These are phyloP conservation scores for Dioscorea cayenensis DNA, from an alignment of 116 monocot species.

Conservation along the genomic window DNA sequence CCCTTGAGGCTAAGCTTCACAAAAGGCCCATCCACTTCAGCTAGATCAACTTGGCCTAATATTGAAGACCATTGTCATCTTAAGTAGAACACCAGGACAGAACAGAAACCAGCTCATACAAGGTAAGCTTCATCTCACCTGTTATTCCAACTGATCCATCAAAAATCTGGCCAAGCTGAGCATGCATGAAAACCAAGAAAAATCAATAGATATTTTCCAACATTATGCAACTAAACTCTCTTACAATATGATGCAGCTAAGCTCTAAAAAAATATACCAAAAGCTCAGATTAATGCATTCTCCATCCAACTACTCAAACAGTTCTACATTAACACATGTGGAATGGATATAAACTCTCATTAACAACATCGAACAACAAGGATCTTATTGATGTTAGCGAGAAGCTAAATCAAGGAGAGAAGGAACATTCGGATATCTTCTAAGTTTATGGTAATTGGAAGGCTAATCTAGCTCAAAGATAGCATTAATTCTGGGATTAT, in stretches of 20 bases:
- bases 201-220: not conserved
- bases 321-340: not conserved
- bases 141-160: not conserved
- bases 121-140: not conserved
- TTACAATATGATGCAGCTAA: not conserved
- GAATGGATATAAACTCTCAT: too few species aligned
- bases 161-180: constrained; percentile 72
- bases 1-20: constrained; percentile 78
- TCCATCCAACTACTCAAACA: not conserved
- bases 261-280: not conserved
- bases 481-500: too few species aligned
- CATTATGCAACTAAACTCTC: not conserved
- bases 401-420: too few species aligned
- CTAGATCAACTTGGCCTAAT: constrained; percentile 69
- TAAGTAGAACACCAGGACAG: not conserved
- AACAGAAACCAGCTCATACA: not conserved
- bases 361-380: too few species aligned
- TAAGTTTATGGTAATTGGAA: too few species aligned
- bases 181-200: not conserved
- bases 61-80: not conserved
- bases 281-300: not conserved
- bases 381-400: too few species aligned
- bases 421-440: too few species aligned
- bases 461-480: too few species aligned
- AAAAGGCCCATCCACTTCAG: constrained; percentile 82